phyloP scores from a whole-genome alignment of 148 eudicot species.

The Diospyros kaki region DNA sequence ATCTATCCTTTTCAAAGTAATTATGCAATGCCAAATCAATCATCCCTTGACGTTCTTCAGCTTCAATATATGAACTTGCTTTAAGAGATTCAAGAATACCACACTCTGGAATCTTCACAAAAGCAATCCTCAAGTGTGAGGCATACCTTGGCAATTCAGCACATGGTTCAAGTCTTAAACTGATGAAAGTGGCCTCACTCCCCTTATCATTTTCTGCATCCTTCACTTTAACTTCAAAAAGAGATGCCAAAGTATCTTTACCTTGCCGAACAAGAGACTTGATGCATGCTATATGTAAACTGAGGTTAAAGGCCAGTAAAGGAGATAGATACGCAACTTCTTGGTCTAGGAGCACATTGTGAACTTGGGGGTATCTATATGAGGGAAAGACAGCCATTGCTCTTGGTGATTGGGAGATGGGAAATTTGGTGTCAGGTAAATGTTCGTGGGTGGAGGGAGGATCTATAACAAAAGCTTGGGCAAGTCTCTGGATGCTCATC shows the following conservation, averaged over 20 bases:
- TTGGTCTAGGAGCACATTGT: conserved; percentile 24
- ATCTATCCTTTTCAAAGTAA: conserved; percentile 75
- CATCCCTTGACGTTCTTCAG: conserved; percentile 78
- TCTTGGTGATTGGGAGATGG: conserved; percentile 21
- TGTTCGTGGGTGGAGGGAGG: conserved; percentile 45
- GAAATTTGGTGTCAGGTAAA: conserved; percentile 22
- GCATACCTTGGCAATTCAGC: conserved; percentile 64
- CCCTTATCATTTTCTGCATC: conserved; percentile 29
- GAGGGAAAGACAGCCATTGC: conserved; percentile 67
- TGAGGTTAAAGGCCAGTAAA: conserved; percentile 72
- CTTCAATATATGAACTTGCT: conserved; percentile 66
- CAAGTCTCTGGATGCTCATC: conserved; percentile 46
- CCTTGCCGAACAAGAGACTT: conserved; percentile 65
- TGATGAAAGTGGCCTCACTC: conserved; percentile 30
- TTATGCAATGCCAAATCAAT: conserved; percentile 77
- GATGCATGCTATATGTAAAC: conserved; percentile 72
- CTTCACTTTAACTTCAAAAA: conserved; percentile 44
- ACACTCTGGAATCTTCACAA: conserved; percentile 88
- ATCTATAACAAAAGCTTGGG: conserved; percentile 74
- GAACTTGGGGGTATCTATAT: conserved; percentile 28
- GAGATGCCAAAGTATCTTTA: conserved; percentile 51
- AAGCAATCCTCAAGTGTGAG: conserved; percentile 80
- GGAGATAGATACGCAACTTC: conserved; percentile 80
- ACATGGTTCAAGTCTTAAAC: conserved; percentile 60
- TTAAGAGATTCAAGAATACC: conserved; percentile 75